phyloP scores from a whole-genome alignment of 108 stramenopile species.

The Skeletonema marinoi region DNA sequence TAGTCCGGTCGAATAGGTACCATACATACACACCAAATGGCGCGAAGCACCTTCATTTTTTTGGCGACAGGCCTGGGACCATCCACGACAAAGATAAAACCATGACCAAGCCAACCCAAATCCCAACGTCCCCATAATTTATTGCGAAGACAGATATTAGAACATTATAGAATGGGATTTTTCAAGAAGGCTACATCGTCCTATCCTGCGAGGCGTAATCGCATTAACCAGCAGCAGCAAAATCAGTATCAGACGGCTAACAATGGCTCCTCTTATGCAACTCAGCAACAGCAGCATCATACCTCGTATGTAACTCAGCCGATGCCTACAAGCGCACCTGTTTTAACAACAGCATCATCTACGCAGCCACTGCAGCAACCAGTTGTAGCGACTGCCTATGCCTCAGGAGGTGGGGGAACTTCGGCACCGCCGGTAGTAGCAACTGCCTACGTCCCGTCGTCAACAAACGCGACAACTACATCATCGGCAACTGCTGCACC shows the following conservation, averaged over 20 bases:
- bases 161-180: slow-evolving; percentile 24
- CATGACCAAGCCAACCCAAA: no score
- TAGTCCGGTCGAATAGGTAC: no score
- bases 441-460: slow-evolving; percentile 1
- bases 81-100: no score
- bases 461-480: neutral
- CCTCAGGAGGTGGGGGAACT: neutral
- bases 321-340: slow-evolving; percentile 2
- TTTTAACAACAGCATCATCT: slow-evolving; percentile 1
- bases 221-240: slow-evolving; percentile 33
- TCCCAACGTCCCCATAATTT: no score
- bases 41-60: no score
- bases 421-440: slow-evolving; percentile 10
- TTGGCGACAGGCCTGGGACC: no score
- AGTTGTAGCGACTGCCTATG: slow-evolving; percentile 32
- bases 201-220: slow-evolving; percentile 26
- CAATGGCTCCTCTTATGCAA: neutral
- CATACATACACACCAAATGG: no score
- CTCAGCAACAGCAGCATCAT: neutral
- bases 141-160: neutral
- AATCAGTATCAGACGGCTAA: neutral
- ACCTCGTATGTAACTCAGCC: no score
- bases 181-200: slow-evolving; percentile 17
- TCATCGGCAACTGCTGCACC: neutral
- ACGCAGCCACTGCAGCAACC: neutral